A percentile compares a stretch with the other conserved stretches of the same genome.
Evolutionary conservation across 2,329 filamentous ascomycete genomes (phyloP).

Genomic region (Pseudogymnoascus sp.): DNA sequence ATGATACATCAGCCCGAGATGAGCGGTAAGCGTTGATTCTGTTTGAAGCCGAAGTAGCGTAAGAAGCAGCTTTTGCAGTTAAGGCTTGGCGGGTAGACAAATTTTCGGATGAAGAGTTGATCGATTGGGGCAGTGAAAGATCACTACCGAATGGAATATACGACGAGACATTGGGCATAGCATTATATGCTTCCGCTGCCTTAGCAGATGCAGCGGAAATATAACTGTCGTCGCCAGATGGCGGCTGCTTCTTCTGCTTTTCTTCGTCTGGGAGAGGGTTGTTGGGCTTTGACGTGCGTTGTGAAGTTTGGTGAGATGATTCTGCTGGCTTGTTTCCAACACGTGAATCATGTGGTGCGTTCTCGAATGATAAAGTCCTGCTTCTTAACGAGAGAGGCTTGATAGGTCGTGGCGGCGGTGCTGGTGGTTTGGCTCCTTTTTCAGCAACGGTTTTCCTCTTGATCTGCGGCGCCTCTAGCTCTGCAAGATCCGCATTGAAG

Average conservation of each 20-base stretch:
- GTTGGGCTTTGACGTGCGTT: slow-evolving; percentile 14
- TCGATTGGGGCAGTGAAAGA: not conserved
- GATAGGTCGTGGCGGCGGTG: slow-evolving; percentile 47
- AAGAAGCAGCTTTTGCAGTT: slow-evolving; percentile 5
- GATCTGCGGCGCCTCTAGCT: slow-evolving; percentile 24
- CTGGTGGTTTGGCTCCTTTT: slow-evolving; percentile 27
- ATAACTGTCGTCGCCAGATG: slow-evolving; percentile 21
- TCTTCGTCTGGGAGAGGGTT: slow-evolving; percentile 8
- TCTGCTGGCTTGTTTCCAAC: slow-evolving; percentile 35
- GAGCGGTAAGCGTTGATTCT: not conserved
- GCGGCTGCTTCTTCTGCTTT: slow-evolving; percentile 19
- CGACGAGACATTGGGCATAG: slow-evolving; percentile 27
- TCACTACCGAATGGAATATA: slow-evolving; percentile 13
- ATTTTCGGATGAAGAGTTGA: not conserved
- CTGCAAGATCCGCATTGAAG: slow-evolving; percentile 23
- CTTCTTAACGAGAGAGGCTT: slow-evolving; percentile 52
- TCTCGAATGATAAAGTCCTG: slow-evolving; percentile 19
- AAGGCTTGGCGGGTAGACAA: not conserved
- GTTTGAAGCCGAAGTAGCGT: slow-evolving; percentile 1
- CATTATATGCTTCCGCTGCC: slow-evolving; percentile 27
- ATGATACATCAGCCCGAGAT: slow-evolving; percentile 7
- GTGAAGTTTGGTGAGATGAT: slow-evolving; percentile 25
- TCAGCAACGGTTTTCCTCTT: slow-evolving; percentile 24
- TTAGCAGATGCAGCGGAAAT: slow-evolving; percentile 22
- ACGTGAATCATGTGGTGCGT: slow-evolving; percentile 32